Conservation (phyloP, 129 eudicot species). For the Helichrysum umbraculigerum region DNA sequence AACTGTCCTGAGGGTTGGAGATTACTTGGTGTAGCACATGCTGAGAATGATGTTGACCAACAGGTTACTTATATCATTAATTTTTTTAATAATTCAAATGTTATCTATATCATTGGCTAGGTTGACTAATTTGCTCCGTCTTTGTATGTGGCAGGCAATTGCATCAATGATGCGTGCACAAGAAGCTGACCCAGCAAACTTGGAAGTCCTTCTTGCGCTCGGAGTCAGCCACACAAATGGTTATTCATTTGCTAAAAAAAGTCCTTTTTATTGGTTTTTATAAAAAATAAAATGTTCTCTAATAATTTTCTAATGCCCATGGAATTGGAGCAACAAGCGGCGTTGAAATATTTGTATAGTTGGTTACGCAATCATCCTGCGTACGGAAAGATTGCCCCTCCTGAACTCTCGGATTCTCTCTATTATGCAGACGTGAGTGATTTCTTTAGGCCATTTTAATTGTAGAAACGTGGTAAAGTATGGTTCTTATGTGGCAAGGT, state of each 20-base stretch:
- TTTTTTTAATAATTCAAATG: background rate
- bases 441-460: background rate
- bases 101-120: background rate
- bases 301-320: conserved; percentile 19
- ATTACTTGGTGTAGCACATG: conserved; percentile 93
- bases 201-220: conserved; percentile 97
- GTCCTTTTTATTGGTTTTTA: background rate
- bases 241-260: conserved; percentile 10
- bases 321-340: conserved; percentile 96
- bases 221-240: conserved; percentile 99
- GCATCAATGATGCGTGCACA: conserved; percentile 97
- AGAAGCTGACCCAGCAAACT: conserved; percentile 80
- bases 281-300: background rate
- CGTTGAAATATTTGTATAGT: conserved; percentile 80
- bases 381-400: conserved; percentile 71
- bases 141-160: conserved; percentile 59
- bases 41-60: conserved; percentile 96
- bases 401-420: conserved; percentile 63
- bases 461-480: background rate
- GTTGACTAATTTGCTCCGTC: background rate
- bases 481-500: conserved; percentile 8
- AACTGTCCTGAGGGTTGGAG: conserved; percentile 99
- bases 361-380: conserved; percentile 85
- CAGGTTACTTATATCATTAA: conserved; percentile 53
- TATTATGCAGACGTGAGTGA: conserved; percentile 82